A percentile compares a stretch with the other conserved stretches of the same genome.
Evolutionary conservation across 345 rosid genomes (phyloP).

Genomic region (Noccaea bulbosa): DNA sequence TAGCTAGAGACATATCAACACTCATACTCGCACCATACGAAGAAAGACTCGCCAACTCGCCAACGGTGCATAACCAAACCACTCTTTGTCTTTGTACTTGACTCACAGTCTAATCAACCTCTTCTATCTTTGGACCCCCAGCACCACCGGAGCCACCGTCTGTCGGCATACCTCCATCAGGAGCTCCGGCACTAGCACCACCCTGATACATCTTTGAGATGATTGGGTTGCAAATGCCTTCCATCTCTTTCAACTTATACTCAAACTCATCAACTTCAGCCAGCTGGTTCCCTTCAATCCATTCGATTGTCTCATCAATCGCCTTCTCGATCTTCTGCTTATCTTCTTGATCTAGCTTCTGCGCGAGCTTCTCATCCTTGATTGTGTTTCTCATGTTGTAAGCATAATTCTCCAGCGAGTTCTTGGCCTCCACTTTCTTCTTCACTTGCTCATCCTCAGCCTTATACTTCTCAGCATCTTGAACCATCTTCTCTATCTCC

Average conservation of each 20-base stretch:
- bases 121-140: slow-evolving; percentile 59
- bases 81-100: neutral
- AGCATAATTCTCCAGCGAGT: slow-evolving; percentile 50
- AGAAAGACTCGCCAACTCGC: neutral
- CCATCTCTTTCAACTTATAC: slow-evolving; percentile 53
- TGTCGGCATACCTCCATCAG: slow-evolving; percentile 30
- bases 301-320: slow-evolving; percentile 47
- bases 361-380: slow-evolving; percentile 48
- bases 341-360: slow-evolving; percentile 41
- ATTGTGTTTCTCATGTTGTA: slow-evolving; percentile 54
- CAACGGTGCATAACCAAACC: neutral
- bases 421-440: slow-evolving; percentile 55
- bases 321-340: slow-evolving; percentile 51
- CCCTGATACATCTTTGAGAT: slow-evolving; percentile 52
- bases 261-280: slow-evolving; percentile 54
- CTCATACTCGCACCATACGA: slow-evolving; percentile 1
- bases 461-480: slow-evolving; percentile 55
- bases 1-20: neutral
- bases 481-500: slow-evolving; percentile 53
- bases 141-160: slow-evolving; percentile 30
- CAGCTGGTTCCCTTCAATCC: slow-evolving; percentile 52
- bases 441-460: slow-evolving; percentile 54
- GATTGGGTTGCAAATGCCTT: slow-evolving; percentile 50
- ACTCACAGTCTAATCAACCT: slow-evolving; percentile 45
- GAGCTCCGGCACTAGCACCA: slow-evolving; percentile 37